These are phyloP conservation scores for Conoideocrella luteorostrata DNA, from an alignment of 2,329 filamentous ascomycete species.

Conservation along the genomic window DNA sequence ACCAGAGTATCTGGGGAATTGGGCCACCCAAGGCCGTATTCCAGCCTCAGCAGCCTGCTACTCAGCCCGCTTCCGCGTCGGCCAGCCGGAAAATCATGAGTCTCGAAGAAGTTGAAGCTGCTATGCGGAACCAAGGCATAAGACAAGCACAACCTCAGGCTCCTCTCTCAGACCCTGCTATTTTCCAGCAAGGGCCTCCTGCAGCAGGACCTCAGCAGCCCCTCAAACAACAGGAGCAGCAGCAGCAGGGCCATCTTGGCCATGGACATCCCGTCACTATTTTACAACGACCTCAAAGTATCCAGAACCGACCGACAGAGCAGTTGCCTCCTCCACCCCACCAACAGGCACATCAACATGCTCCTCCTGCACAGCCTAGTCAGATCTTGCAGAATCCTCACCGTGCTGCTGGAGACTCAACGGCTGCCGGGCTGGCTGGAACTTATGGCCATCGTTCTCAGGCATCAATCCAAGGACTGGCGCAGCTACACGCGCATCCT, in stretches of 20 bases:
- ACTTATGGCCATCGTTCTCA: conserved; percentile 41
- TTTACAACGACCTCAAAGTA: conserved; percentile 45
- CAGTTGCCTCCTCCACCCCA: conserved; percentile 19
- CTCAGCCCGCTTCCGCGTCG: conserved; percentile 19
- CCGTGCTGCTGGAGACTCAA: conserved; percentile 47
- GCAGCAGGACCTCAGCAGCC: conserved; percentile 15
- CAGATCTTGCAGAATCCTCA: conserved; percentile 79
- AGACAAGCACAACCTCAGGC: conserved; percentile 33
- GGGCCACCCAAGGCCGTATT: conserved; percentile 45
- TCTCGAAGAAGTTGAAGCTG: conserved; percentile 91
- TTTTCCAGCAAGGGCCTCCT: conserved; percentile 19
- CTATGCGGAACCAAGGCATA: conserved; percentile 69
- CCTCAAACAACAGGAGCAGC: conserved; percentile 20
- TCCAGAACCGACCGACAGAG: conserved; percentile 22
- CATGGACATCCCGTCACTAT: conserved; percentile 49
- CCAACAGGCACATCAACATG: conserved; percentile 24
- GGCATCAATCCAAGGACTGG: conserved; percentile 38
- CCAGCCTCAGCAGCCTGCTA: conserved; percentile 20
- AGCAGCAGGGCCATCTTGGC: conserved; percentile 23
- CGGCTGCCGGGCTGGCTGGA: conserved; percentile 25
- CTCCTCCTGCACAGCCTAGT: conserved; percentile 50
- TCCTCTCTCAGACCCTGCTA: conserved; percentile 25
- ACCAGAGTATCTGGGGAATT: conserved; percentile 87
- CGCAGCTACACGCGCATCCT: conserved; percentile 28
- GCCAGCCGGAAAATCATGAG: conserved; percentile 77